These are phyloP conservation scores for Rhodotorula sp. DNA, from an alignment of 1,284 basidiomycete species.

Conservation along the genomic window DNA sequence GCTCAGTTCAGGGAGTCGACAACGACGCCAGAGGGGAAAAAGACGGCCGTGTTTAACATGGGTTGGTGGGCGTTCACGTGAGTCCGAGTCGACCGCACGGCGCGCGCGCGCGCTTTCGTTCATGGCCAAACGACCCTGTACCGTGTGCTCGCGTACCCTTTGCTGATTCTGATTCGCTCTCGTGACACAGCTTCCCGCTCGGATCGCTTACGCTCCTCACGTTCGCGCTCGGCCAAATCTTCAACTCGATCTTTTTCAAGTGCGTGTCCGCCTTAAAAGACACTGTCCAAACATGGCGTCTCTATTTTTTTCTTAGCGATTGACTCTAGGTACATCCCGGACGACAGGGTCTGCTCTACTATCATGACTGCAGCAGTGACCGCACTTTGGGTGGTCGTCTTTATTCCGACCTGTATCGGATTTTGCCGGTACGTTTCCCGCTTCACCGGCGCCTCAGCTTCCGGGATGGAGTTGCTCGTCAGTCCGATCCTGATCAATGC, in stretches of 20 bases:
- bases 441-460: background rate
- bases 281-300: background rate
- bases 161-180: background rate
- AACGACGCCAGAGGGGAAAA: background rate
- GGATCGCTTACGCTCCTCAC: conserved; percentile 44
- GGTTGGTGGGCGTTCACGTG: conserved; percentile 33
- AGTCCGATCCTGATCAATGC: background rate
- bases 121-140: too few species aligned
- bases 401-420: conserved; percentile 30
- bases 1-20: conserved; percentile 21
- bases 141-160: too few species aligned
- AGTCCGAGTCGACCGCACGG: too few species aligned
- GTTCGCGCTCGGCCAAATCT: conserved; percentile 39
- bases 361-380: conserved; percentile 36
- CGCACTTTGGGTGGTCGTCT: conserved; percentile 32
- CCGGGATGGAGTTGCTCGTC: background rate
- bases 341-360: conserved; percentile 35
- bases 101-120: background rate
- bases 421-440: conserved; percentile 12
- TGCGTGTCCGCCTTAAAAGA: background rate
- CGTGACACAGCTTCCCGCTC: conserved; percentile 30
- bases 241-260: conserved; percentile 44
- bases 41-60: conserved; percentile 37
- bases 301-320: background rate
- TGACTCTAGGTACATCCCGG: too few species aligned